These are phyloP conservation scores for Candida fluviatilis DNA, from an alignment of 805 yeast species.

Conservation along the genomic window DNA sequence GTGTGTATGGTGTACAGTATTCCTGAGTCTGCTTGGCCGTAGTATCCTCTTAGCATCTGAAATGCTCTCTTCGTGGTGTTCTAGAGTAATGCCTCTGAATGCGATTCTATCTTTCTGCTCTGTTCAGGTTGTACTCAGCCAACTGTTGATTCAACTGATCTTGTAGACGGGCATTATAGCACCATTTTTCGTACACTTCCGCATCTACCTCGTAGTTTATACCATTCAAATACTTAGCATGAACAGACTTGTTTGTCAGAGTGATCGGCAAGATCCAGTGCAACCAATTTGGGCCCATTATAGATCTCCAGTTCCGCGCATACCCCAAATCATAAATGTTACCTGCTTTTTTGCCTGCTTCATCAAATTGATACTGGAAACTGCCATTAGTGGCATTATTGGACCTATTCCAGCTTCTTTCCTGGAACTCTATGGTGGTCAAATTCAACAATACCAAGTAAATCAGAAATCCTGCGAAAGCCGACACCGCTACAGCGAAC, in stretches of 20 bases:
- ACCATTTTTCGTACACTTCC: conserved; percentile 34
- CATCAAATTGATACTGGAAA: conserved; percentile 33
- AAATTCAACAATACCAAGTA: conserved; percentile 59
- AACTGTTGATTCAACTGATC: conserved; percentile 42
- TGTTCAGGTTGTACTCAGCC: conserved; percentile 17
- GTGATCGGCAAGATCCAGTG: conserved; percentile 70
- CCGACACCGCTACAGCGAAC: conserved; percentile 38
- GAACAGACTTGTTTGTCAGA: conserved; percentile 16
- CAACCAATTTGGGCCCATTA: conserved; percentile 66
- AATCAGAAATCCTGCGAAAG: conserved; percentile 53
- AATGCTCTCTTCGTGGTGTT: no score
- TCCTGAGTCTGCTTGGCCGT: no score
- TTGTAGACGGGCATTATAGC: conserved; percentile 42
- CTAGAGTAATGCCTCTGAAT: no score
- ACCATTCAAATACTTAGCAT: conserved; percentile 36
- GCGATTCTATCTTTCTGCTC: no score
- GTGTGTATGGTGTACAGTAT: no score
- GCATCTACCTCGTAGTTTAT: conserved; percentile 48
- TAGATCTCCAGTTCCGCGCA: conserved; percentile 54
- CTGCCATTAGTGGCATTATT: conserved; percentile 24
- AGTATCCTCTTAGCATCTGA: no score
- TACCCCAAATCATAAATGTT: conserved; percentile 77
- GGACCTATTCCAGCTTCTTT: conserved; percentile 43
- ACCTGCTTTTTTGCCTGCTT: conserved; percentile 44
- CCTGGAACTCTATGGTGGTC: conserved; percentile 81